Evolutionary conservation across 805 yeast species (phyloP), one percentile per base, ranked within the genome.

Genomic region (Starmera dryadoides): DNA sequence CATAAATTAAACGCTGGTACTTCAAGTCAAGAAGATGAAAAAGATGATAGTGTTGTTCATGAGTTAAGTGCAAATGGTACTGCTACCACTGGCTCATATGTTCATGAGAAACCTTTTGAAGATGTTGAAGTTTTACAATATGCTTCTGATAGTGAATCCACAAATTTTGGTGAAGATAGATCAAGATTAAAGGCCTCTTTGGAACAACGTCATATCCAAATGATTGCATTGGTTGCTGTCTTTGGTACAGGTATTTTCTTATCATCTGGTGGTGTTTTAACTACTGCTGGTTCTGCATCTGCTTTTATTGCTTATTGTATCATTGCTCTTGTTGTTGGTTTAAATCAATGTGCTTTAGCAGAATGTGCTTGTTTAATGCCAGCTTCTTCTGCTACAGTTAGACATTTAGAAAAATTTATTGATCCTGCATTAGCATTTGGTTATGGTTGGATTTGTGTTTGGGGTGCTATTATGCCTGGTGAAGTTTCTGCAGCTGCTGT

Each of bases 201-300:
- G n/a, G 39, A 50, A 26, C 55, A 48, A 32, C 46, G 58, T 37
- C 74, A 68, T 45, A 49, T 69, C 40, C 72, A 68, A 47, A 68
- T 70, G 73, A 67, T 70, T 41, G 66, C 74, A 25, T 61, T 71
- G 38, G 71, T 70, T n/a, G 66, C 70, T 41, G 61, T 68, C 37
- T 55, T 66, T 43, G 71, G 71, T 35, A 66, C 71, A 3, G 71
- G 71, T 35, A 47, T 66, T 9, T 64, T 62, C 42, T 44, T 64
- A 23, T 56, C 64, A 19, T 56, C 65, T 1, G 71, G 69, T 31
- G 59, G 61, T 33, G 56, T 65, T 15, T 50, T 66, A 21, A 51
- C 56, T 20, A 50, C 47, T n/a, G 55, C 63, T 30, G 63, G 63
- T 8, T 59, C 60, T 6, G 61, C 54, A 9, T 66, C 68, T 19